Base-by-base conservation (phyloP, 2,329 filamentous ascomycete genomes). In the Ophiostoma sp. region DNA sequence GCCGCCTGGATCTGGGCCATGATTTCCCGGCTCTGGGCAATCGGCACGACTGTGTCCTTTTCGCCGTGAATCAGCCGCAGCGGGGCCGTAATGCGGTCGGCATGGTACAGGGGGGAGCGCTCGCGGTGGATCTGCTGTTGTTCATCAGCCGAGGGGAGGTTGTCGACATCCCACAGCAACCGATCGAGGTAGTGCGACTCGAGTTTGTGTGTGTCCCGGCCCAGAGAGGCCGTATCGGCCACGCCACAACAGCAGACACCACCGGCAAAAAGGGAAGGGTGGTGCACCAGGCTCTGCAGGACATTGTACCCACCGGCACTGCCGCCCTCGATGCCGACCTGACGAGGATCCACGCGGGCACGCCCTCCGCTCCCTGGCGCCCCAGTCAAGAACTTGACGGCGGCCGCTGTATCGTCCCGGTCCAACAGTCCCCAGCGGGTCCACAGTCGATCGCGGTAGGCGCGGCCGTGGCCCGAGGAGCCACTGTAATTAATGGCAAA, bases 31-130 rank as follows among this genome's bases (percentile, higher is more conserved):
- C 87, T 86, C 78, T 91, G 89, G 19, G 84, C 82, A n/a, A 87
- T 78, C 0, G 88, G 89, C 19, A 90, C 89, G 1, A 91, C 84
- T 55, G 84, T 85, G 76, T 91, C 89, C 3, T 80, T 80, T 1
- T 82, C 83, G 0, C 89, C 89, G 28, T 90, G 86, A 5, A 91
- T 76, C n/a, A 91, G 79, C 48, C 90, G 78, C 28, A 91, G 77
- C 0, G 87, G 86, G 1, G 84, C 80, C 52, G 79, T 80, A 71
- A 88, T 87, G 70, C 82, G 81, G n/a, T 83, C 80, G 0, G 84
- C 86, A 70, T 85, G 82, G 63, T 82, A 83, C 17, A 86, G 78
- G 0, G 87, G 86, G 72, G 86, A 88, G 15, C 87, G 80, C 59
- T 85, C 84, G 3, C 78, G 78, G 57, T 84, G 84, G 72, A 75